Evolutionary conservation across 2,329 filamentous ascomycete species (phyloP), one percentile per base, ranked within the genome.

Genomic region (Sordariomycetes sp.): DNA sequence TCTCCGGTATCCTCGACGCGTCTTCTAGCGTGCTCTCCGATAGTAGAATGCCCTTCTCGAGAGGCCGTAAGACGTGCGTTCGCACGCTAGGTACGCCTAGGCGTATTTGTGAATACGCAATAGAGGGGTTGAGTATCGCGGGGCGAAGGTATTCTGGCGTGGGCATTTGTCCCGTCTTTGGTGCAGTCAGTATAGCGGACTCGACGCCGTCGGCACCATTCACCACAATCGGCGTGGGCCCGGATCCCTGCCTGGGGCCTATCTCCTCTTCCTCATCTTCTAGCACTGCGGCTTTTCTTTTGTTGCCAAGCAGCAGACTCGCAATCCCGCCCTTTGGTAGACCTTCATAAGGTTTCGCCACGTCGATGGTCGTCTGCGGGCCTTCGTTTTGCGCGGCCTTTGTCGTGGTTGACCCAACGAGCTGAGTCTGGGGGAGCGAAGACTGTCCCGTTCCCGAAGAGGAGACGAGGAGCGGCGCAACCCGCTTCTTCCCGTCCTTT

Each of bases 401-500:
- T 15, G 77, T 79, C 10, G 82, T 80, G 10, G 83, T 84, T 13
- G 89, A 83, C 39, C 90, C 89, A 61, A 96, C 86, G 6, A 97
- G 76, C 65, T 95, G 89, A 24, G 90, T 87, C 65, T 95, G 89
- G 1, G 92, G 92, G 13, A 96, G 74, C 17, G 91, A 95, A 0
- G 91, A 95, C 65, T 91, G 85, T 12, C 89, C 89, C 1, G 86
- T 88, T 2, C 89, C 90, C 10, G 91, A 92, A 0, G 90, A 90
- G 0, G 92, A 95, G 7, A 99, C 89, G 13, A 99, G 77, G 61
- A 99, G 76, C 1, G 94, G 94, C 3, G 90, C 89, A 57, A 99
- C 92, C 57, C 94, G 82, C 73, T 99, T 99, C 73, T 94, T 97
- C 34, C 94, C 94, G 62, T 99, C 92, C 68, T 96, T 97, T 0